Evolutionary conservation across 2,329 filamentous ascomycete genomes (phyloP), one percentile per base, ranked within the genome.

Genomic region (Nemania diffusa): DNA sequence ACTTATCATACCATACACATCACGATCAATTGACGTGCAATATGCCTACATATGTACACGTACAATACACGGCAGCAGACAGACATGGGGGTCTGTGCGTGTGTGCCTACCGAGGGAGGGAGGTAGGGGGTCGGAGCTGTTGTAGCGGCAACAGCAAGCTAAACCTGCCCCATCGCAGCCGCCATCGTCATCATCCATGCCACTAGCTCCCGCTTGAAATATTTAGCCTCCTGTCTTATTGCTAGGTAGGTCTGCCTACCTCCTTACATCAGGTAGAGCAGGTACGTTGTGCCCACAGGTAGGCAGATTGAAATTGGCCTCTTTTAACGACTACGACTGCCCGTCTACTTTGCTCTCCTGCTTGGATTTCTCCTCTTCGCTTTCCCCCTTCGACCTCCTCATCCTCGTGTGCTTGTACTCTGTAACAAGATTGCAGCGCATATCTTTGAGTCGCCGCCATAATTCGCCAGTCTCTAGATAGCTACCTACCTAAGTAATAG

Each of bases 141-240:
- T 44, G 40, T 15, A 37, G 46, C 55, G 34, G 22, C 24, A 17
- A 26, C 26, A 29, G 34, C 32, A n/a, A 62, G 40, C 62, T 53
- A 53, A 53, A 53, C 48, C 46, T 34, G 46, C 42, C 56, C 57
- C 61, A 56, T 61, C 24, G 52, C 40, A 57, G 66, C 70, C 66
- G 68, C 71, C 64, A 70, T 71, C 71, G 70, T 73, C 73, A 72
- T 74, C 65, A 71, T 60, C 34, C 24, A 62, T 64, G 27, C 63
- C 50, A 50, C 60, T 63, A 59, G 55, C 42, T 62, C 40, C 46
- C 13, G 44, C 64, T 20, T 66, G 22, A 27, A 20, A 20, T 50
- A n/a, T 44, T 24, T 57, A 59, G 52, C 40, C 20, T 53, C 53
- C 22, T 62, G 24, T 29, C 24, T 50, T 32, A 27, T 24, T 24